Conservation (phyloP, 228 moss, liverwort and hornwort genomes). For the Sphagnum magellanicum region DNA sequence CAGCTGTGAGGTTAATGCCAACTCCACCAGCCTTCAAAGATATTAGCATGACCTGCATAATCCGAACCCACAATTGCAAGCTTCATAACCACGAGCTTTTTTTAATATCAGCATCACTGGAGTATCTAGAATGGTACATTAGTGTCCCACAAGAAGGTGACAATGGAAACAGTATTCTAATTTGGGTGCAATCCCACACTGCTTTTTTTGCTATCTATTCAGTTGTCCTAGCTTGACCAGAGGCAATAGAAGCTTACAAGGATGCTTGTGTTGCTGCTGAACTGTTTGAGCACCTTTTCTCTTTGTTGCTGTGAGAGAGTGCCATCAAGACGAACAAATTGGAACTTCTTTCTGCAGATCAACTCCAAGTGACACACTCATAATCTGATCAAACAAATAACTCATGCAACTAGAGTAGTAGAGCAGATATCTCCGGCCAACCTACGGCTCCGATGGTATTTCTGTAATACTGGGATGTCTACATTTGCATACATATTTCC, state of each 20-base stretch:
- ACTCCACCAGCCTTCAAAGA: constrained; percentile 90
- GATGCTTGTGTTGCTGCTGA: constrained; percentile 54
- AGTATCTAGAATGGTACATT: no score
- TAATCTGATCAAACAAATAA: not conserved
- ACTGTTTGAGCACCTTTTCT: constrained; percentile 67
- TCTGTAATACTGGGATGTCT: no score
- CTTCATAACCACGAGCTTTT: no score
- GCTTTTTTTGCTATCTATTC: no score
- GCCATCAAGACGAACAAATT: constrained; percentile 73
- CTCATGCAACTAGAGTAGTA: not conserved
- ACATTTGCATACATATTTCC: no score
- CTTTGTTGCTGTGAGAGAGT: constrained; percentile 76
- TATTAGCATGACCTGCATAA: constrained; percentile 74
- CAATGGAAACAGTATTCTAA: no score
- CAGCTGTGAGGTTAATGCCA: constrained; percentile 79
- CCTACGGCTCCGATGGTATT: no score
- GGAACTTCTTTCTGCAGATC: constrained; percentile 41
- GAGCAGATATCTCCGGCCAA: no score
- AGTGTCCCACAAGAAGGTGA: no score
- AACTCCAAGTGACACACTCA: not conserved
- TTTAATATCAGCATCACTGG: no score
- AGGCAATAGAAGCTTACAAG: constrained; percentile 25
- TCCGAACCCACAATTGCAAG: no score
- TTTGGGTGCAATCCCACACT: no score
- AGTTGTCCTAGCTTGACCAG: not conserved